phyloP scores from a whole-genome alignment of 306 rosid genomes.

The Spatholobus suberectus region DNA sequence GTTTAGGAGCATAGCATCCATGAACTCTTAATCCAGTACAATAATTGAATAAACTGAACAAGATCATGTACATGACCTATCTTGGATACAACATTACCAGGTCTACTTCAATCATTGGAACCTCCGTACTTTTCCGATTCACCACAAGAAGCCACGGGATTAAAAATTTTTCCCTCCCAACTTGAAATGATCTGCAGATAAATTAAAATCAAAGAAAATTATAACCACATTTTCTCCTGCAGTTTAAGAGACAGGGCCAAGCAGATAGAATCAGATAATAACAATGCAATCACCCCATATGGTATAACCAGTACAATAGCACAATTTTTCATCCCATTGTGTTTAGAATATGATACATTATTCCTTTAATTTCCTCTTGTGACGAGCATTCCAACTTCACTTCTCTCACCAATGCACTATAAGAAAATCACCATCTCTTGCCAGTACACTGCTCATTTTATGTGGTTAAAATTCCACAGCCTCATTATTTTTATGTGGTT shows the following conservation, averaged over 20 bases:
- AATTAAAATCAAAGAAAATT: neutral
- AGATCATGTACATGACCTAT: conserved; percentile 1
- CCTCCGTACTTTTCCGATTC: conserved; percentile 90
- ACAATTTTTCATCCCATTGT: neutral
- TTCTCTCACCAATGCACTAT: neutral
- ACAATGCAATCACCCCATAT: conserved; percentile 9
- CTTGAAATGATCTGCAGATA: conserved; percentile 88
- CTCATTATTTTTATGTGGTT: no score
- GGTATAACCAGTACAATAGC: neutral
- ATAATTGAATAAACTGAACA: conserved; percentile 15
- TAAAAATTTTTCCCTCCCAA: conserved; percentile 87
- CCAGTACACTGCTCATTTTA: neutral
- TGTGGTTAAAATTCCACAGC: neutral
- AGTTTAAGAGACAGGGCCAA: neutral
- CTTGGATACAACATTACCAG: conserved; percentile 61
- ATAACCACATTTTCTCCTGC: conserved; percentile 28
- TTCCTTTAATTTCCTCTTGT: neutral
- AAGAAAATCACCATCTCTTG: neutral
- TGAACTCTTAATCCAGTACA: neutral
- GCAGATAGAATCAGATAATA: neutral
- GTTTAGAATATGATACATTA: neutral
- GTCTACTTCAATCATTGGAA: conserved; percentile 85
- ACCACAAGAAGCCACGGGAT: conserved; percentile 94
- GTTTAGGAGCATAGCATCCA: conserved; percentile 23
- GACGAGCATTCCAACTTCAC: neutral